Base-by-base conservation (phyloP, 306 rosid species). In the Alnus rubra region DNA sequence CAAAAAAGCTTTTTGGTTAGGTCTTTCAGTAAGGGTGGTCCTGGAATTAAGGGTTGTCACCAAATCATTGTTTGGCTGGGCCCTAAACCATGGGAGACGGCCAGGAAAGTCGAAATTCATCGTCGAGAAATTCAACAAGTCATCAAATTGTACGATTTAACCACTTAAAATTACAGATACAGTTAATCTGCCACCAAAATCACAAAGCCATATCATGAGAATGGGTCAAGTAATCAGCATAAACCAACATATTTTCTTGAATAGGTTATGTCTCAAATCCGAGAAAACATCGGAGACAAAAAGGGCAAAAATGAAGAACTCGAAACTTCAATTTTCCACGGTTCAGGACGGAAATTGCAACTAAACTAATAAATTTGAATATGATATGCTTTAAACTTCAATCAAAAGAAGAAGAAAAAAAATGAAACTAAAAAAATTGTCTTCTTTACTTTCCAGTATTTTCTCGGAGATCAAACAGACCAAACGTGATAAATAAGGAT, bases 81-180 rank as follows among this genome's bases (percentile, higher is more conserved):
- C 69, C 71, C 86, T 79, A 71, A 86, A 74, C 92, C 88, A 85
- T 33, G 87, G 87, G 50, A 87, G 2, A 65, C 84, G 76, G 76
- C 82, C 73, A 67, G 88, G 84, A 87, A 88, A 91, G 37, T 80
- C 82, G 18, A 87, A 78, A 79, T 87, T 86, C 97, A 93, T 85
- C 47, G 83, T 74, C 50, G 56, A 80, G 12, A 64, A 64, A 16
- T 64, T 64, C 28, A 75, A 68, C 23, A 37, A 48, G 19, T 69
- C 47, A 50, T 53, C 76, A 73, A 76, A 70, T 78, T 51, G 78
- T 53, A 78, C 79, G 73, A 35, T 73, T 49, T 42, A 44, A 74
- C 64, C 78, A 85, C 82, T 76, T 53, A 67, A 53, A 51, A 78
- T 60, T 71, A 67, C 67, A 71, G 9, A 67, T 68, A 77, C 64